Evolutionary conservation across 2,329 filamentous ascomycete genomes (phyloP).

Genomic region (Venturia carpophila): DNA sequence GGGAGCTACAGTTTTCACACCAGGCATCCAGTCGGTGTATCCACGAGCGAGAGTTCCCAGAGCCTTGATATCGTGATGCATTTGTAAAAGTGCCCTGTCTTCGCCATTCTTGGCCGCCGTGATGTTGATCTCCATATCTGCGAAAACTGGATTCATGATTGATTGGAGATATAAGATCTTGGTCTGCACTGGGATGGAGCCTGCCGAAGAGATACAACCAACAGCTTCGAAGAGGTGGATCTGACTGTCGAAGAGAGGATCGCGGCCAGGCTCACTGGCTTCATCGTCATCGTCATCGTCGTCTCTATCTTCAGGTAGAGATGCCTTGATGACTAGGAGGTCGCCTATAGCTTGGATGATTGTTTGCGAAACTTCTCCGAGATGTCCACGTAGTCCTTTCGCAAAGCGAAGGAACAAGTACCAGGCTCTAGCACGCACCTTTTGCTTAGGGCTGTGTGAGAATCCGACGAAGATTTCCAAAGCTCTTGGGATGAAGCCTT

Average conservation of each 20-base stretch:
- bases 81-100: constrained; percentile 73
- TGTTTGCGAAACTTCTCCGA: constrained; percentile 83
- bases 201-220: constrained; percentile 80
- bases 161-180: constrained; percentile 81
- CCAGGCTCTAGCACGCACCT: constrained; percentile 87
- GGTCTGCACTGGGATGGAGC: constrained; percentile 68
- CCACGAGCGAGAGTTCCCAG: constrained; percentile 86
- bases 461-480: constrained; percentile 87
- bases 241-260: constrained; percentile 76
- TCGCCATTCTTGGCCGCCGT: constrained; percentile 70
- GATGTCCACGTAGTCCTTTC: constrained; percentile 73
- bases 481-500: constrained; percentile 72
- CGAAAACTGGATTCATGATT: constrained; percentile 81
- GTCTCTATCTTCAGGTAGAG: constrained; percentile 67
- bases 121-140: constrained; percentile 79
- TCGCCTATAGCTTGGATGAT: constrained; percentile 87
- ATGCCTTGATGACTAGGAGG: constrained; percentile 81
- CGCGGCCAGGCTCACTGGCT: constrained; percentile 49
- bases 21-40: constrained; percentile 79
- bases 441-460: constrained; percentile 79
- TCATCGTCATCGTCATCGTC: constrained; percentile 84
- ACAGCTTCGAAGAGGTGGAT: constrained; percentile 92
- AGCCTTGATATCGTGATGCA: constrained; percentile 95
- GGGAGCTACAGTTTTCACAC: constrained; percentile 34
- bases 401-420: constrained; percentile 92